Evolutionary conservation across 192 early-diverging fungal species (phyloP), one percentile per base, ranked within the genome.

Genomic region (Haplosporangium gracile): DNA sequence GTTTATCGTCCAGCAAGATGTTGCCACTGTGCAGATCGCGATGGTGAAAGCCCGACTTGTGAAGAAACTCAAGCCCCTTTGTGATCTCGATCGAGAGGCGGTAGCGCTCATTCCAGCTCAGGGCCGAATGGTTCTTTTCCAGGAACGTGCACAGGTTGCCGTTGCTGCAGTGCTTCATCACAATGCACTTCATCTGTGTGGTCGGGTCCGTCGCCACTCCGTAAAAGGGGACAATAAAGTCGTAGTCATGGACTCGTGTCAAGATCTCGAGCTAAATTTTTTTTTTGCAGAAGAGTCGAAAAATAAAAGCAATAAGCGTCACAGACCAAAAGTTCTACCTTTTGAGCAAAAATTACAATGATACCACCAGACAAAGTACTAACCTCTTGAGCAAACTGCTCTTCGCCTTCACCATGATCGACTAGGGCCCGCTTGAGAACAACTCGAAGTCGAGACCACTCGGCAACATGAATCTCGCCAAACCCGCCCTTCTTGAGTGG

Each of bases 1-100:
- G 53, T 69, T 82, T 88, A 68, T 82, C 87, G 49, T 88, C 87
- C 68, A 88, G 20, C 22, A 90, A 72, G 39, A 90, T 89, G 63
- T 90, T 90, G 38, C 88, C 88, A 75, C 81, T 89, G 69, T 90
- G 89, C 10, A 90, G 82, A 74, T 90, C 89, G 16, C 88, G 72
- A 74, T 90, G 89, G 38, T 89, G 76, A 63, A 89, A 83, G 5
- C 88, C 88, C 10, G 83, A 82, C 51, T 87, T 85, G 74, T 90
- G 89, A 32, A 88, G 82, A 45, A 80, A 83, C 68, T 89, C 76
- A 55, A 90, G 77, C 22, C 85, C 88, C 39, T 85, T 81, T 11
- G 87, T 78, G 49, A 90, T 88, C 75, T 88, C 82, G 34, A 82
- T 80, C 16, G 87, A 82, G 38, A 88, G 76, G 5, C 82, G 78